These are phyloP conservation scores for Russula olivacea DNA, from an alignment of 768 basidiomycete species.

Conservation along the genomic window DNA sequence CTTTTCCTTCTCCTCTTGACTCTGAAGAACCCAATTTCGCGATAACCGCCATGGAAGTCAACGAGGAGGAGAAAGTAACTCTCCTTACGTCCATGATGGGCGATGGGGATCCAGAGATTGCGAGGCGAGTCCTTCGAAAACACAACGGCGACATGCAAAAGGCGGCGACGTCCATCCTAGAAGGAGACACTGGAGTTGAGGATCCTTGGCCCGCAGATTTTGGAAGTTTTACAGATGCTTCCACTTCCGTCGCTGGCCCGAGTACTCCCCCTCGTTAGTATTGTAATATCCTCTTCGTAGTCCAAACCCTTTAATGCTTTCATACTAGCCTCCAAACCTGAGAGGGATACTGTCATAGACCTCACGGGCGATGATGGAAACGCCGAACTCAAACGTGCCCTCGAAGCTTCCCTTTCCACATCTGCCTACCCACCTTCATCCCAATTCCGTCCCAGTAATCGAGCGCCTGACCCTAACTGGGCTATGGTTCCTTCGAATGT, in stretches of 20 bases:
- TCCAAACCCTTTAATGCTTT: not conserved
- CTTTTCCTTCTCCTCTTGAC: not conserved
- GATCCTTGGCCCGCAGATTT: constrained; percentile 9
- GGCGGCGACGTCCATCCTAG: constrained; percentile 33
- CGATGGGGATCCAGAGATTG: constrained; percentile 41
- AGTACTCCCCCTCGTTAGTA: constrained; percentile 30
- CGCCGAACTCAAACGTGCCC: constrained; percentile 43
- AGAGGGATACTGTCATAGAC: constrained; percentile 42
- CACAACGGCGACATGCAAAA: constrained; percentile 48
- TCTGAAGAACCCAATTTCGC: not conserved
- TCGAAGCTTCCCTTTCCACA: constrained; percentile 44
- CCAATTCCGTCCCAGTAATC: constrained; percentile 53
- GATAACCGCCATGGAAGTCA: constrained; percentile 6
- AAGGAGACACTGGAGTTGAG: constrained; percentile 29
- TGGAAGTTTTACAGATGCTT: constrained; percentile 14
- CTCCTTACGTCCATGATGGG: constrained; percentile 38
- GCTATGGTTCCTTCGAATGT: constrained; percentile 67
- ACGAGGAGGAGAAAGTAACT: constrained; percentile 34
- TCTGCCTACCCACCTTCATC: constrained; percentile 29
- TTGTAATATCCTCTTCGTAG: not conserved
- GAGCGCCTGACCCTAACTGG: constrained; percentile 62
- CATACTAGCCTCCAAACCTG: constrained; percentile 31
- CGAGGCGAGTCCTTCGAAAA: constrained; percentile 52
- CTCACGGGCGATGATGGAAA: constrained; percentile 56
- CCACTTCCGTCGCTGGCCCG: constrained; percentile 22